Evolutionary conservation across 2,329 filamentous ascomycete species (phyloP).

Genomic region (Xylaria hypoxylon): DNA sequence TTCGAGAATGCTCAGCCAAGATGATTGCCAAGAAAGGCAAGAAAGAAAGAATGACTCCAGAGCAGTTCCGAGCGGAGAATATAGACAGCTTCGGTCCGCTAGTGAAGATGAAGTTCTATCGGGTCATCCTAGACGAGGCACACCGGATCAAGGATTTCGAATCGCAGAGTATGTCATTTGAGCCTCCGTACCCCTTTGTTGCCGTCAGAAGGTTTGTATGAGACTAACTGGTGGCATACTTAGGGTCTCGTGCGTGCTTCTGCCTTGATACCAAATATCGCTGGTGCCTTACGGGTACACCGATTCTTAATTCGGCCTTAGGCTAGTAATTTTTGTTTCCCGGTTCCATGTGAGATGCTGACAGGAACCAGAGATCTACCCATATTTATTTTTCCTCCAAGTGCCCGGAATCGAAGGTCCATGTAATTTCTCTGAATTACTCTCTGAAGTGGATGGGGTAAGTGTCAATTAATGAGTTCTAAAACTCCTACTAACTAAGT

Average conservation of each 20-base stretch:
- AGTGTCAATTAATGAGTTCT: neutral
- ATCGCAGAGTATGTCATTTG: neutral
- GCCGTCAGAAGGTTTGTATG: neutral
- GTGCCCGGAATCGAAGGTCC: neutral
- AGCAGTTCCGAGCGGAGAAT: neutral
- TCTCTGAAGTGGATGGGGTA: neutral
- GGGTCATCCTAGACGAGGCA: neutral
- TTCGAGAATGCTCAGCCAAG: neutral
- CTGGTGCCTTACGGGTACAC: slow-evolving; percentile 23
- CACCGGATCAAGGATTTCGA: neutral
- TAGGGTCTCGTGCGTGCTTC: neutral
- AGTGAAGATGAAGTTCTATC: neutral
- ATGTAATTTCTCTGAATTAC: neutral
- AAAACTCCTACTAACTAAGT: neutral
- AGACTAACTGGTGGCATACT: neutral
- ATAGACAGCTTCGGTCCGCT: neutral
- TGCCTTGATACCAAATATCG: slow-evolving; percentile 18
- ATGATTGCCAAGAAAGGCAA: neutral
- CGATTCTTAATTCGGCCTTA: slow-evolving; percentile 5
- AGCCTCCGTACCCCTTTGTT: neutral
- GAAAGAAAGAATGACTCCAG: neutral
- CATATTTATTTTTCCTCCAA: neutral
- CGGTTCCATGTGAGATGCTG: neutral
- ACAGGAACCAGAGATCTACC: neutral
- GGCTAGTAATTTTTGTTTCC: neutral